Evolutionary conservation across 257 asterid species (phyloP).

Genomic region (Solanum chaucha): DNA sequence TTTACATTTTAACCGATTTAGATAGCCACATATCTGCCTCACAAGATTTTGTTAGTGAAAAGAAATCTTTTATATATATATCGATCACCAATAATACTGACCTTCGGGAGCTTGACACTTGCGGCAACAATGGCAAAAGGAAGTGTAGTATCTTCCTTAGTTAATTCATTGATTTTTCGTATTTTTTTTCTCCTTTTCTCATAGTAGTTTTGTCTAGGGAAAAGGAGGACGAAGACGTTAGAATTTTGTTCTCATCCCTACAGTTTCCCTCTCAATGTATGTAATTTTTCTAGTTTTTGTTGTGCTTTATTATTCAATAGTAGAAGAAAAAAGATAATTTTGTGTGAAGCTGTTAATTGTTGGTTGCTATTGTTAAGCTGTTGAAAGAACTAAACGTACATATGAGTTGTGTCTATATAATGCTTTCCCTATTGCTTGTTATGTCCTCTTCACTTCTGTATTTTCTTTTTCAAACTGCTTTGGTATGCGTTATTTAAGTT

Average conservation of each 20-base stretch:
- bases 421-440: neutral
- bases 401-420: neutral
- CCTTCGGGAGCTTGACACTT: neutral
- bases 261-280: neutral
- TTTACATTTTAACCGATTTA: neutral
- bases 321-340: neutral
- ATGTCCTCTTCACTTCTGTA: neutral
- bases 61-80: neutral
- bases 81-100: neutral
- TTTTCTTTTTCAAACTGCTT: neutral
- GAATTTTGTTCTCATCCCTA: neutral
- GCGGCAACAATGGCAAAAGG: neutral
- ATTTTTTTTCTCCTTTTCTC: neutral
- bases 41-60: neutral
- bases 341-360: neutral
- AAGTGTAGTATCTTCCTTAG: neutral
- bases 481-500: neutral
- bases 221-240: neutral
- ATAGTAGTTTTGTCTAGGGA: neutral
- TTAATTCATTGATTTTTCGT: neutral
- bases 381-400: neutral
- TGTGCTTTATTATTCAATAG: neutral
- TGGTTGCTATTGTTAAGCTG: neutral
- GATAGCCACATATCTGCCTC: neutral
- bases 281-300: neutral